phyloP scores from a whole-genome alignment of 2,329 filamentous ascomycete species.

The Ampelomyces quisqualis region DNA sequence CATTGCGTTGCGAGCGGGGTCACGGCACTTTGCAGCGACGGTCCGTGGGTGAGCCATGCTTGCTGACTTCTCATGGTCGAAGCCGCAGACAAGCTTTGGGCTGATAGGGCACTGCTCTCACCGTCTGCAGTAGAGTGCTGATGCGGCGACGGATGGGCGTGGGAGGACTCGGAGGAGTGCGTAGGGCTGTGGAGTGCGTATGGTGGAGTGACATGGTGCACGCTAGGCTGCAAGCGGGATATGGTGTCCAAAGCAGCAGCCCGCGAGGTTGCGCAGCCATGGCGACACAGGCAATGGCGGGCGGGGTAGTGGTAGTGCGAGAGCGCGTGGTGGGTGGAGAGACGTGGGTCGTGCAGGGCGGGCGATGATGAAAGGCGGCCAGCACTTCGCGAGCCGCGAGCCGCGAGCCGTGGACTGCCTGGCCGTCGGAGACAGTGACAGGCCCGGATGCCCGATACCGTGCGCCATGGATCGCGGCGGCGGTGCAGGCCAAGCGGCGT shows the following conservation, averaged over 20 bases:
- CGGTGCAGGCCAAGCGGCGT: slow-evolving; percentile 22
- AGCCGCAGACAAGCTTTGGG: slow-evolving; percentile 26
- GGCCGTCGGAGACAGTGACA: slow-evolving; percentile 18
- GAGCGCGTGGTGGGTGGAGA: background rate
- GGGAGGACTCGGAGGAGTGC: slow-evolving; percentile 27
- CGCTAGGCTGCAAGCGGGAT: slow-evolving; percentile 25
- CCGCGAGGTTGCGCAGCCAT: slow-evolving; percentile 27
- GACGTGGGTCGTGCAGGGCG: background rate
- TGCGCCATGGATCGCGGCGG: no score
- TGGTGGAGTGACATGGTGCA: slow-evolving; percentile 4
- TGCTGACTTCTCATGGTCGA: no score
- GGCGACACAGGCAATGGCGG: slow-evolving; percentile 20
- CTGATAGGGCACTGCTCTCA: slow-evolving; percentile 21
- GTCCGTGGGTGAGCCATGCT: slow-evolving; percentile 2
- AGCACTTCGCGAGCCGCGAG: slow-evolving; percentile 5
- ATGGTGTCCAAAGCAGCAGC: slow-evolving; percentile 22
- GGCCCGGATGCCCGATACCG: no score
- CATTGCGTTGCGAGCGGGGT: no score
- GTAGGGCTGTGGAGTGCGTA: slow-evolving; percentile 28
- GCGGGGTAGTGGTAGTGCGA: no score
- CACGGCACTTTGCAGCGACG: background rate
- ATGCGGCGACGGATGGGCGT: slow-evolving; percentile 31
- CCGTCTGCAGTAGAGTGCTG: slow-evolving; percentile 34
- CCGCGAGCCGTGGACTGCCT: background rate
- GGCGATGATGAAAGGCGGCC: slow-evolving; percentile 6